Evolutionary conservation across 495 filamentous ascomycete genomes (phyloP).

Genomic region (Amphirosellinia nigrospora): DNA sequence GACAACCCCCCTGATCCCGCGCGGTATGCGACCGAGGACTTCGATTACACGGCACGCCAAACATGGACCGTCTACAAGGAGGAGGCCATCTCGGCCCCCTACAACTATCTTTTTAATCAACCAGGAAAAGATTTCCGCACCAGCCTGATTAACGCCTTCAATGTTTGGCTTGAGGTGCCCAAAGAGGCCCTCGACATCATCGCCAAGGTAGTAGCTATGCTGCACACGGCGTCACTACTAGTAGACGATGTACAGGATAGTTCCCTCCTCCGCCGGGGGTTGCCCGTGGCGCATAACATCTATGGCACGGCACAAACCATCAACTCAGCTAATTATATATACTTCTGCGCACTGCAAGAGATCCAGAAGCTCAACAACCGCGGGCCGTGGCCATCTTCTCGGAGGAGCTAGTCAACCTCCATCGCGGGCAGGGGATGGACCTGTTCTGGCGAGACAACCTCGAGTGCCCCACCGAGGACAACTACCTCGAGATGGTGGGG

Average conservation of each 20-base stretch:
- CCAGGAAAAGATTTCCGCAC: constrained; percentile 93
- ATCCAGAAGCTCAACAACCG: constrained; percentile 75
- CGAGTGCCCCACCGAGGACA: constrained; percentile 91
- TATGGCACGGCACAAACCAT: constrained; percentile 97
- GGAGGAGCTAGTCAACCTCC: constrained; percentile 90
- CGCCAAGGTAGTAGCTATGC: constrained; percentile 86
- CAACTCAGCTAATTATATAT: constrained; percentile 96
- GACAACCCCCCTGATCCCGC: constrained; percentile 47
- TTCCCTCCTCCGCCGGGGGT: constrained; percentile 81
- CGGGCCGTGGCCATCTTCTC: constrained; percentile 77
- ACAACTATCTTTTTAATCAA: constrained; percentile 81
- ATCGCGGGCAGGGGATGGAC: constrained; percentile 97
- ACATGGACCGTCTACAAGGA: constrained; percentile 77
- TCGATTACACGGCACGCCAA: constrained; percentile 44
- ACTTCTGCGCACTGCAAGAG: constrained; percentile 88
- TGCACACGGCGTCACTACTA: constrained; percentile 91
- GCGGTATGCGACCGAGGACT: constrained; percentile 55
- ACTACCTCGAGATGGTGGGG: constrained; percentile 98
- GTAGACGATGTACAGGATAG: constrained; percentile 93
- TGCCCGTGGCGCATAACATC: constrained; percentile 92
- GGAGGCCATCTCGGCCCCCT: constrained; percentile 81
- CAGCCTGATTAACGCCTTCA: constrained; percentile 87
- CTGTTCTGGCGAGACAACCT: constrained; percentile 96
- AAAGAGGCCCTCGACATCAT: constrained; percentile 77
- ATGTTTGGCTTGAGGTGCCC: constrained; percentile 87